These are phyloP conservation scores for Blechomonas ayalai DNA, from an alignment of 208 protist species.

Conservation along the genomic window DNA sequence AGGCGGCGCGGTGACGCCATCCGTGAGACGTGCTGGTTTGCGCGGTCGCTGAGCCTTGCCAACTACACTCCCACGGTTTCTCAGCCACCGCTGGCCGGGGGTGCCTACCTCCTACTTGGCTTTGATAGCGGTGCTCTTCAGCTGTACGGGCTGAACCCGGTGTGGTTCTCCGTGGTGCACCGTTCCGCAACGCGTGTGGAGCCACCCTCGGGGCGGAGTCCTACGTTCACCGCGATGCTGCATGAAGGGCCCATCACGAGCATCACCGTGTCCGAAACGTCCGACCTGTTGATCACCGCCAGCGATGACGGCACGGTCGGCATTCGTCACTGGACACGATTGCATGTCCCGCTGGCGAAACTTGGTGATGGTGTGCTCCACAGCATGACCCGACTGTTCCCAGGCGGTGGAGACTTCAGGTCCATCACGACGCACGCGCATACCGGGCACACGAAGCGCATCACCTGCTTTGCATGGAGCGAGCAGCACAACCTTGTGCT, in stretches of 20 bases:
- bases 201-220: constrained; percentile 35
- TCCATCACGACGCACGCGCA: not conserved
- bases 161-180: constrained; percentile 57
- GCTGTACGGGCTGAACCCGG: constrained; percentile 41
- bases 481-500: constrained; percentile 37
- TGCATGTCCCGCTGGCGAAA: constrained; percentile 49
- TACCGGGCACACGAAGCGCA: constrained; percentile 40
- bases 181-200: constrained; percentile 53
- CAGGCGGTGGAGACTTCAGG: not conserved
- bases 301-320: constrained; percentile 66
- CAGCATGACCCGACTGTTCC: not conserved
- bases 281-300: constrained; percentile 54
- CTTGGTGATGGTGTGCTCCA: constrained; percentile 25
- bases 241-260: constrained; percentile 45
- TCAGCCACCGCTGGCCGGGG: not conserved
- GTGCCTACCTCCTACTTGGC: constrained; percentile 53
- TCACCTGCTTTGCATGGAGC: constrained; percentile 65
- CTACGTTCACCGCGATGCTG: constrained; percentile 24
- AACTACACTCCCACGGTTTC: constrained; percentile 8
- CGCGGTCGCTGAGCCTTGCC: constrained; percentile 46
- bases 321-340: constrained; percentile 43
- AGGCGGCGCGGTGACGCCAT: too few species aligned
- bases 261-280: constrained; percentile 35
- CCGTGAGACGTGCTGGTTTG: constrained; percentile 56
- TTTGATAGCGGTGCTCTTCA: constrained; percentile 73